phyloP scores from a whole-genome alignment of 129 eudicot species.

The Cynara cardunculus region DNA sequence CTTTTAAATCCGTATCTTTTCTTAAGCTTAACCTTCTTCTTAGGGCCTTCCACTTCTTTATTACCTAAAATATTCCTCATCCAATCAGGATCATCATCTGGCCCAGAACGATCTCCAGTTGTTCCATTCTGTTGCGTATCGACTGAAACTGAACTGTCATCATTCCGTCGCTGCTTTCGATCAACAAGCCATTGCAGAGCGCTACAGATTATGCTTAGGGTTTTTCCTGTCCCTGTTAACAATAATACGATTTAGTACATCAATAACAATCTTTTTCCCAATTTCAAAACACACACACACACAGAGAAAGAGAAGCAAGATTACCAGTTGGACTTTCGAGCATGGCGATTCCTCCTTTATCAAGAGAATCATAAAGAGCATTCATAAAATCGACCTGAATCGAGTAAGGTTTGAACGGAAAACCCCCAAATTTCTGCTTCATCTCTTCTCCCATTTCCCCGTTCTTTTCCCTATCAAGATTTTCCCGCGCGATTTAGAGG shows the following conservation, averaged over 20 bases:
- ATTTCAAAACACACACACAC: not conserved
- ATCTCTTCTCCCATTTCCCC: slow-evolving; percentile 30
- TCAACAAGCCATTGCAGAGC: slow-evolving; percentile 92
- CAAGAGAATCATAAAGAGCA: slow-evolving; percentile 67
- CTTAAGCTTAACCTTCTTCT: slow-evolving; percentile 37
- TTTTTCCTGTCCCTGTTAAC: slow-evolving; percentile 83
- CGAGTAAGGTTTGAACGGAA: slow-evolving; percentile 82
- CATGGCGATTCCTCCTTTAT: slow-evolving; percentile 86
- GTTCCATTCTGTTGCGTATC: slow-evolving; percentile 20
- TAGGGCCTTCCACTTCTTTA: slow-evolving; percentile 38
- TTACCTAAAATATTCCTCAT: slow-evolving; percentile 36
- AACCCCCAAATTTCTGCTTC: slow-evolving; percentile 61
- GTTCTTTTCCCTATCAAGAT: slow-evolving; percentile 4
- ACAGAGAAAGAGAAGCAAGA: not conserved
- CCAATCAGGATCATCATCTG: slow-evolving; percentile 95
- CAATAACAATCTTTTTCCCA: not conserved
- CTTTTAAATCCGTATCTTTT: slow-evolving; percentile 31
- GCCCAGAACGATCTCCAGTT: slow-evolving; percentile 21
- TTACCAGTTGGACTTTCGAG: slow-evolving; percentile 99
- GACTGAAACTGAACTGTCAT: not conserved
- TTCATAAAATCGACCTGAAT: slow-evolving; percentile 92
- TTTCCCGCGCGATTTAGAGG: slow-evolving; percentile 39
- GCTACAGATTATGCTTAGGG: slow-evolving; percentile 92
- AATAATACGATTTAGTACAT: not conserved
- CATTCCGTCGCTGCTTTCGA: slow-evolving; percentile 28